Evolutionary conservation across 495 filamentous ascomycete species (phyloP).

Genomic region (Tuber brumale): DNA sequence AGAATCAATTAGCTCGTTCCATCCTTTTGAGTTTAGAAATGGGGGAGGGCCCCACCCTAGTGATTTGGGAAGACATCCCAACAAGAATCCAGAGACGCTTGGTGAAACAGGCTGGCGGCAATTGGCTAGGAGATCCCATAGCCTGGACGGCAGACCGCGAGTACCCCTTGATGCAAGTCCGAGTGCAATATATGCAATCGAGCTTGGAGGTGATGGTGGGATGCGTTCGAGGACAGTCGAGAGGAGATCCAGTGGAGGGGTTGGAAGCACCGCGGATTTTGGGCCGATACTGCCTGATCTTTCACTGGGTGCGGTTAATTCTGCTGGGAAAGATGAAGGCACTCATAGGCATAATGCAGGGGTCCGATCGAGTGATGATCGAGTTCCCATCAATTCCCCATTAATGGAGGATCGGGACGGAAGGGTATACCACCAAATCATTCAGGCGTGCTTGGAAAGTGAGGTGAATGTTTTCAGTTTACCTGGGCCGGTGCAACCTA

Average conservation of each 20-base stretch:
- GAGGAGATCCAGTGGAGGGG: not conserved
- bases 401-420: not conserved
- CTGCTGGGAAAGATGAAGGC: not conserved
- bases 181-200: not conserved
- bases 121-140: not conserved
- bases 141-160: not conserved
- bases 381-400: not conserved
- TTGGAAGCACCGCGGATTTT: not conserved
- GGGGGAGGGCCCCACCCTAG: not conserved
- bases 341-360: not conserved
- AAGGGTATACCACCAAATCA: not conserved
- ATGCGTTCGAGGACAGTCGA: not conserved
- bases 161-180: not conserved
- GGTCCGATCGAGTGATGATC: not conserved
- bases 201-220: not conserved
- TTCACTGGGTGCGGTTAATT: not conserved
- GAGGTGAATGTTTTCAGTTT: not conserved
- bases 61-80: not conserved
- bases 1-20: not conserved
- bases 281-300: not conserved
- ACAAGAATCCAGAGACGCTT: not conserved
- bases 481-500: not conserved
- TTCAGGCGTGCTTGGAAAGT: not conserved
- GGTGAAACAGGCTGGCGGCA: not conserved
- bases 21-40: not conserved